Evolutionary conservation across 345 rosid species (phyloP).

Genomic region (Clausena lansium): DNA sequence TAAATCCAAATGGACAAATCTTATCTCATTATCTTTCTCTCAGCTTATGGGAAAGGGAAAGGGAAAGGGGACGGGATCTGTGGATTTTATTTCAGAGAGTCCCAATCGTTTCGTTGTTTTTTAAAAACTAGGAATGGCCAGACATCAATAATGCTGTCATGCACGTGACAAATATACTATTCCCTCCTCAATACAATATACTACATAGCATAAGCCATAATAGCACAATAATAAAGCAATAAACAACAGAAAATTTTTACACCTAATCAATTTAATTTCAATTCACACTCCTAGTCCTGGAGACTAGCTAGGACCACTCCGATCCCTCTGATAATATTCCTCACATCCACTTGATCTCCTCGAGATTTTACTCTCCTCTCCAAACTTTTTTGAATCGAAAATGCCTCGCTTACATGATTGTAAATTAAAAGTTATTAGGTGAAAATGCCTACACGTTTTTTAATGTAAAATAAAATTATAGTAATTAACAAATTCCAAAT

Average conservation of each 20-base stretch:
- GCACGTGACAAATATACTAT: constrained; percentile 40
- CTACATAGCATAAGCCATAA: neutral
- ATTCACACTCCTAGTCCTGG: neutral
- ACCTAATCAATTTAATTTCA: neutral
- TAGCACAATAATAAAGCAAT: too few relatives aligned
- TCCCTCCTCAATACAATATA: neutral
- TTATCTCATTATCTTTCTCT: constrained; percentile 25
- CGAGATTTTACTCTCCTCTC: neutral
- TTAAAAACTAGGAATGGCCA: constrained; percentile 37
- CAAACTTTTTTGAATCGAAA: neutral
- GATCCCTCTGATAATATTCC: neutral
- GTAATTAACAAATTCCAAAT: too few relatives aligned
- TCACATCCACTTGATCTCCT: neutral
- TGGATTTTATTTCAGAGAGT: neutral
- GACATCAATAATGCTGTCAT: constrained; percentile 42
- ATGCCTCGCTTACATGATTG: neutral
- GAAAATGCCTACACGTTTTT: too few relatives aligned
- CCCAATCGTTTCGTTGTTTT: neutral
- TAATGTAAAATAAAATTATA: too few relatives aligned
- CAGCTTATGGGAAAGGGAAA: constrained; percentile 31
- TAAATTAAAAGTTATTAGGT: too few relatives aligned
- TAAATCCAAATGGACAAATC: constrained; percentile 26
- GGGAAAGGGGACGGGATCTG: constrained; percentile 28
- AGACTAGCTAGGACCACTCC: neutral
- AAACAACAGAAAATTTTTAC: neutral